Base-by-base conservation (phyloP, 2,329 filamentous ascomycete species). In the Cytospora mali region DNA sequence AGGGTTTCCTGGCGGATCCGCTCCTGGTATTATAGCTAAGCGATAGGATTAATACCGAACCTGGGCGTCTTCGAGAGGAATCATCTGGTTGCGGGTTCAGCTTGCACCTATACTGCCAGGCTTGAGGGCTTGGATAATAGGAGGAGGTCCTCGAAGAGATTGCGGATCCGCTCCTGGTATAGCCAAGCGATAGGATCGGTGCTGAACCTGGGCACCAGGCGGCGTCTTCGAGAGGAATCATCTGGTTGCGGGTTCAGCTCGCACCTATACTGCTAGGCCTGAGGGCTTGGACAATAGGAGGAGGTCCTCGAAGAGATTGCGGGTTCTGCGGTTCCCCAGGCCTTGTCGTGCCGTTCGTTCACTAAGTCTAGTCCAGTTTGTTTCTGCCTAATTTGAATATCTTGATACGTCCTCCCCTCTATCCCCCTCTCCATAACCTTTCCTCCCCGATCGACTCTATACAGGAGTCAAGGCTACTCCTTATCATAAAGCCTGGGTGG, bases 401-500 rank as follows among this genome's bases (percentile, higher is more conserved):
- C 35, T 42, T 31, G 29, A 42, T 42, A n/a, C n/a, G 35, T 42
- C 35, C 35, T 13, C 33, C 35, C 35, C 13, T 42, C 35, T 16
- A 13, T 42, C 13, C 35, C 35, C 13, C 35, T n/a, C 35, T 42
- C 35, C 35, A 18, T 4, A n/a, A n/a, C n/a, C 18, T n/a, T 42
- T 5, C 18, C 14, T 13, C 14, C 35, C 35, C 13, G 14, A 16
- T 42, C 35, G 35, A 42, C 14, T 13, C 16, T 42, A 13, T 7
- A 33, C 31, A 5, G 25, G 48, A 29, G 16, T 52, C 56, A 39
- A 23, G 18, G 18, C 23, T 28, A 29, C 31, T 58, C 42, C 18
- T n/a, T n/a, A 27, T 52, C 48, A n/a, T 33, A 29, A 52, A 52
- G 49, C 23, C 27, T 23, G 56, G n/a, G 31, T 52, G 18, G 49